Base-by-base conservation (phyloP, 495 filamentous ascomycete species). In the Thozetella sp. region DNA sequence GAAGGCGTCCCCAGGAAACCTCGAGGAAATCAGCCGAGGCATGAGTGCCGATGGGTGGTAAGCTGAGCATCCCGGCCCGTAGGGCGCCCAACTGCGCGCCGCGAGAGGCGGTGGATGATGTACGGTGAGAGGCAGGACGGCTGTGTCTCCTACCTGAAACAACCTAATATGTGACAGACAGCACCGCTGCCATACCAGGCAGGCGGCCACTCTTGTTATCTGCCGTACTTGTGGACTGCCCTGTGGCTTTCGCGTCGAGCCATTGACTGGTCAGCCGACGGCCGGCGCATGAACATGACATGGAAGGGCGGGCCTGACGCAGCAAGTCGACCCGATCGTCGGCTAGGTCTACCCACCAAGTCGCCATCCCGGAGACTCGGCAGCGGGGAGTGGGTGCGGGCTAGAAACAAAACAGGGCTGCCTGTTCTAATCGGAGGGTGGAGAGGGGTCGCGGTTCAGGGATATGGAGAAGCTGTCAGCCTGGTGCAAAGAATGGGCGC, bases 141-240 rank as follows among this genome's bases (percentile, higher is more conserved):
- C 43, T 48, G 43, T 48, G 43, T 48, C 4, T 48, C 43, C 43
- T 19, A 48, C 43, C 43, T 48, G 43, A 48, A 48, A 48, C 43
- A 48, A 48, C 4, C 43, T 48, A 48, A 20, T 48, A 48, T 11
- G n/a, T 48, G 43, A 48, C 43, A 48, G 20, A 20, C 43, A 13
- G n/a, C 43, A 20, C 3, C n/a, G 12, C 43, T 48, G 43, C 43
- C 43, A 48, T 48, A 48, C 43, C 43, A 20, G n/a, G 43, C 43
- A 15, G 43, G 20, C n/a, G 43, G 43, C 30, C 30, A 37, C 30
- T 37, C 30, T 37, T 15, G 6, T 37, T 37, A 6, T 37, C 30
- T 37, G 30, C 6, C 30, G 15, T 37, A 15, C 30, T 37, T 15
- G 15, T 6, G 30, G 15, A 37, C 30, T 37, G 30, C 30, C 15